Evolutionary conservation across 371 early-diverging fungal species (phyloP).

Genomic region (Saksenaea vasiformis): DNA sequence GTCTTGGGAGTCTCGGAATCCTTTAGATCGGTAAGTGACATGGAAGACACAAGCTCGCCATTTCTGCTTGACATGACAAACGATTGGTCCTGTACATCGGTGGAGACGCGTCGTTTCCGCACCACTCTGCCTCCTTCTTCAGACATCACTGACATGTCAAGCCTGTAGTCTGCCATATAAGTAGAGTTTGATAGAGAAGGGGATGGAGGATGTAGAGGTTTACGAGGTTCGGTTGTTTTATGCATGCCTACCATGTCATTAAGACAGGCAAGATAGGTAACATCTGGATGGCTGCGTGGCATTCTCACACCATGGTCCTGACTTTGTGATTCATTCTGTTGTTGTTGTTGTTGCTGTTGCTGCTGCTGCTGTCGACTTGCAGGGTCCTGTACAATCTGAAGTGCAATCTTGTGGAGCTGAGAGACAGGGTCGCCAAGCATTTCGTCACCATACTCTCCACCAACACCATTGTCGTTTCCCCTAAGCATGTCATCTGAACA

Average conservation of each 20-base stretch:
- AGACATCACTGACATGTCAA: slow-evolving; percentile 11
- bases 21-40: slow-evolving; percentile 10
- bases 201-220: slow-evolving; percentile 15
- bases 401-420: slow-evolving; percentile 89
- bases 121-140: slow-evolving; percentile 45
- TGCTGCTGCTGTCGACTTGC: slow-evolving; percentile 1
- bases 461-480: slow-evolving; percentile 3
- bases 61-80: neutral
- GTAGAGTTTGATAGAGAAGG: neutral
- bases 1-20: neutral
- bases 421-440: slow-evolving; percentile 71
- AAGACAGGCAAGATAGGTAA: slow-evolving; percentile 75
- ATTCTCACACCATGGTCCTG: slow-evolving; percentile 14
- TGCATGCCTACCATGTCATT: slow-evolving; percentile 82
- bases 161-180: slow-evolving; percentile 1
- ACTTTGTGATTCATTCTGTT: slow-evolving; percentile 2
- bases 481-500: slow-evolving; percentile 8
- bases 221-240: slow-evolving; percentile 62
- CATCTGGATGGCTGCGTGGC: slow-evolving; percentile 48
- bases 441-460: slow-evolving; percentile 46
- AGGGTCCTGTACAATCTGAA: slow-evolving; percentile 68
- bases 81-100: slow-evolving; percentile 17
- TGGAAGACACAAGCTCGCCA: neutral
- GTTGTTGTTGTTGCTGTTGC: slow-evolving; percentile 3
- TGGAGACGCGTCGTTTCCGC: slow-evolving; percentile 49